Conservation (phyloP, 2,329 filamentous ascomycete species). For the Calonectria pauciramosa region DNA sequence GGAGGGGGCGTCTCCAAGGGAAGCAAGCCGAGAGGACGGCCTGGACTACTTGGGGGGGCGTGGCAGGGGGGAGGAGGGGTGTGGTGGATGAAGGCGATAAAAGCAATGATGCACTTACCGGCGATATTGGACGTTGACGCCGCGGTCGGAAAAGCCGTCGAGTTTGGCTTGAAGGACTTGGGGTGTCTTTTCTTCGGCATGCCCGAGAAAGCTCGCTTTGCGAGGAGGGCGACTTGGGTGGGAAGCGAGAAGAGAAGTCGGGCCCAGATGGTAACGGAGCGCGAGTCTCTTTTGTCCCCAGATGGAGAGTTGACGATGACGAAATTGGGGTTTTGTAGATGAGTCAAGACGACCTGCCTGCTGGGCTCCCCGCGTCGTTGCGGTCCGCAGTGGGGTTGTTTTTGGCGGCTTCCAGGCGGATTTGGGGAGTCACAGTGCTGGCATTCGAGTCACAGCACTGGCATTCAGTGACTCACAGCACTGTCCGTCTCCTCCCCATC, state of each 20-base stretch:
- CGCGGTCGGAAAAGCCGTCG: slow-evolving; percentile 62
- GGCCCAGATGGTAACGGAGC: slow-evolving; percentile 19
- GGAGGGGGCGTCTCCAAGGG: slow-evolving; percentile 34
- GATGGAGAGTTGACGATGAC: slow-evolving; percentile 19
- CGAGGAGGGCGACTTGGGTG: slow-evolving; percentile 17
- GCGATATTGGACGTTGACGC: slow-evolving; percentile 42
- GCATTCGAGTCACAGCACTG: slow-evolving; percentile 1
- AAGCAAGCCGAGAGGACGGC: slow-evolving; percentile 45
- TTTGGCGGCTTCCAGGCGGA: not conserved
- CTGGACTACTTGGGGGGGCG: slow-evolving; percentile 20
- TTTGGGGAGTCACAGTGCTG: not conserved
- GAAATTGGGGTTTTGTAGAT: slow-evolving; percentile 17
- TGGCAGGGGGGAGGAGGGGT: slow-evolving; percentile 23
- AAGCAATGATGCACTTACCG: slow-evolving; percentile 41
- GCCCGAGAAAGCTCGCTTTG: slow-evolving; percentile 42
- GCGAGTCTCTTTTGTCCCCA: slow-evolving; percentile 21
- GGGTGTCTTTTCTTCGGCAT: slow-evolving; percentile 76
- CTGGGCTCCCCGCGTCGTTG: not conserved
- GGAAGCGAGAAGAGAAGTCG: slow-evolving; percentile 32
- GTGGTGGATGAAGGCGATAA: slow-evolving; percentile 22
- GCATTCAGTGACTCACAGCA: too few relatives aligned
- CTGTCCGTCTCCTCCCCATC: not conserved
- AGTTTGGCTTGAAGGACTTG: slow-evolving; percentile 71
- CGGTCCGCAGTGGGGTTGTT: not conserved
- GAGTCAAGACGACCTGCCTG: slow-evolving; percentile 14